phyloP scores from a whole-genome alignment of 257 asterid species.

The Knoxia roxburghii region DNA sequence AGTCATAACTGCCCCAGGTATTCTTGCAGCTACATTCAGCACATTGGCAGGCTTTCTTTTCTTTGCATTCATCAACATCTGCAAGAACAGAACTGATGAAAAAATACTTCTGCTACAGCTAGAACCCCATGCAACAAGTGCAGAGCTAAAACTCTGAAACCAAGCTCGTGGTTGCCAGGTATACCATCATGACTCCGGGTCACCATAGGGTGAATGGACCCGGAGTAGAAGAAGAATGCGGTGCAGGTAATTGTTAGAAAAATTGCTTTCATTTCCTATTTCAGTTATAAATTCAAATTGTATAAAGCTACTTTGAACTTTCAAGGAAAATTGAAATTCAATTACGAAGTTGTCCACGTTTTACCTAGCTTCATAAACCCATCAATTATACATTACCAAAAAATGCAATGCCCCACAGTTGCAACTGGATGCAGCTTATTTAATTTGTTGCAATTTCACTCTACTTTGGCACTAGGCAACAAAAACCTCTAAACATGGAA shows the following conservation, averaged over 20 bases:
- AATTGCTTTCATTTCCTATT: not conserved
- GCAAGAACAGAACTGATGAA: conserved; percentile 11
- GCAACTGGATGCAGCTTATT: not conserved
- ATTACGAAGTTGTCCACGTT: too few species aligned
- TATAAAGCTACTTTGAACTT: not conserved
- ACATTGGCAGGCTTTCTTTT: conserved; percentile 80
- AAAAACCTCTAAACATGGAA: not conserved
- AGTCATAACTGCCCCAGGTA: conserved; percentile 84
- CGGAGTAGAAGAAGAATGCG: too few species aligned
- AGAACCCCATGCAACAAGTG: too few species aligned
- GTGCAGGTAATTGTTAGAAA: not conserved
- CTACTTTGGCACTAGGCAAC: not conserved
- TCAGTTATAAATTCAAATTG: not conserved
- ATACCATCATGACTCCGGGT: too few species aligned
- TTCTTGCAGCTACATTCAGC: conserved; percentile 80
- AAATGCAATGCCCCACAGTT: not conserved
- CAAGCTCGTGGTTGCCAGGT: too few species aligned
- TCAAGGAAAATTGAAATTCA: not conserved
- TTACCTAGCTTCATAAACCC: too few species aligned
- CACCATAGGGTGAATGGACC: too few species aligned
- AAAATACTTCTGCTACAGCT: conserved; percentile 3
- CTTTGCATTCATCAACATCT: conserved; percentile 82
- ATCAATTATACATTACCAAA: not conserved
- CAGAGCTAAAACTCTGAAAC: too few species aligned
- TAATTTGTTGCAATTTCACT: not conserved